phyloP scores from a whole-genome alignment of 1,284 basidiomycete genomes.

The Malassezia globosa region DNA sequence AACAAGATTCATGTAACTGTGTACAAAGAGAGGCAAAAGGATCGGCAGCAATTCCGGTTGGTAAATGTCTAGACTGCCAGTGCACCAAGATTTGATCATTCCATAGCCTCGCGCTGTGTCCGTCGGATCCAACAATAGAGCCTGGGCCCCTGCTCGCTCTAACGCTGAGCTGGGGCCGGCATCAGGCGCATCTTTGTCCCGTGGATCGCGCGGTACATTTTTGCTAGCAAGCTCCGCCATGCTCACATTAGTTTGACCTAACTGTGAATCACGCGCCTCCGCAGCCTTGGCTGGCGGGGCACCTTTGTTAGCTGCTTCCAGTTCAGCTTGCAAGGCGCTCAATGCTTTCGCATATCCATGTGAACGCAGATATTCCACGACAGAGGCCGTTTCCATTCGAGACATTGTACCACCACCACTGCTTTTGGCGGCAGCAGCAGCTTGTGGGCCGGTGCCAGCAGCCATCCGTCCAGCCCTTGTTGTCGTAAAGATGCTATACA shows the following conservation, averaged over 20 bases:
- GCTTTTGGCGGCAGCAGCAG: neutral
- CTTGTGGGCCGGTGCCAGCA: too few species aligned
- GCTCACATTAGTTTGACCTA: conserved; percentile 53
- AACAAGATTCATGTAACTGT: conserved; percentile 90
- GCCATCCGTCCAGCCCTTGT: neutral
- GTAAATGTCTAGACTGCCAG: conserved; percentile 76
- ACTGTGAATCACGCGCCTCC: conserved; percentile 32
- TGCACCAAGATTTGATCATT: conserved; percentile 85
- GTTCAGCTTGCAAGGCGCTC: conserved; percentile 60
- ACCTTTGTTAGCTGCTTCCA: conserved; percentile 49
- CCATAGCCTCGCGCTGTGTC: conserved; percentile 78
- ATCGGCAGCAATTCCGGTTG: conserved; percentile 79
- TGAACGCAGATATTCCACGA: conserved; percentile 71
- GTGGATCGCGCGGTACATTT: conserved; percentile 36
- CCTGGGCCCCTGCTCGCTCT: conserved; percentile 57
- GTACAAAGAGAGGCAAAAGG: conserved; percentile 87
- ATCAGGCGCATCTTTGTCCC: conserved; percentile 30
- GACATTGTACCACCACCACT: neutral
- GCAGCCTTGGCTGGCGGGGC: conserved; percentile 23
- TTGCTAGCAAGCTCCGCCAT: conserved; percentile 50
- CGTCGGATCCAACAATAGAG: conserved; percentile 69
- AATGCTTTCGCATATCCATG: conserved; percentile 70
- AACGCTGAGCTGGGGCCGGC: conserved; percentile 44
- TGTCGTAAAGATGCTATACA: neutral
- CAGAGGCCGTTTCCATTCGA: conserved; percentile 43